Conservation (phyloP, 768 basidiomycete species). For the Gloeophyllum trabeum region DNA sequence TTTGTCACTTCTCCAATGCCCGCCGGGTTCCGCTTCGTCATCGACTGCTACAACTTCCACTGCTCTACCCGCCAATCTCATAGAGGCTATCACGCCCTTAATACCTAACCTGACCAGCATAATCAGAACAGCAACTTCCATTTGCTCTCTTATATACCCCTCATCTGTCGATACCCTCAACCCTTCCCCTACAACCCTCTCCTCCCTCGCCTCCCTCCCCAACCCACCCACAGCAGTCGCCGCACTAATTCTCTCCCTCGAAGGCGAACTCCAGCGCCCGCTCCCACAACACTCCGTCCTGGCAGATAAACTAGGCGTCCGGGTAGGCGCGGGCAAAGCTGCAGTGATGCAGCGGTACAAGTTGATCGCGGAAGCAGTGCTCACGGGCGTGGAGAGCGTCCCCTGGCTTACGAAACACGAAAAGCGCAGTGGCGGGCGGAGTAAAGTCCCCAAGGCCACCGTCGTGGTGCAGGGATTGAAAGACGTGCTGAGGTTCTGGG, state of each 20-base stretch:
- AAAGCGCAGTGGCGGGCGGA: slow-evolving; percentile 28
- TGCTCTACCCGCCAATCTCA: neutral
- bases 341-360: slow-evolving; percentile 65
- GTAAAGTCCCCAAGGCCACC: slow-evolving; percentile 50
- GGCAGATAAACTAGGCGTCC: slow-evolving; percentile 40
- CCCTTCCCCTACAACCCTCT: slow-evolving; percentile 9
- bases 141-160: neutral
- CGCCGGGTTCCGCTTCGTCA: no score
- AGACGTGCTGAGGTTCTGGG: slow-evolving; percentile 59
- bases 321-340: slow-evolving; percentile 36
- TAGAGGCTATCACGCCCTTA: neutral
- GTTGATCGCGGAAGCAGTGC: slow-evolving; percentile 46
- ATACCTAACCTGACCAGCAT: slow-evolving; percentile 8
- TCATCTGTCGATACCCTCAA: slow-evolving; percentile 2
- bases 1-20: slow-evolving; percentile 7
- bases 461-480: slow-evolving; percentile 57
- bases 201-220: slow-evolving; percentile 23
- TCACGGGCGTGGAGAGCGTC: slow-evolving; percentile 47
- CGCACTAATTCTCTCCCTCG: slow-evolving; percentile 56
- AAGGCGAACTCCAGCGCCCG: slow-evolving; percentile 46
- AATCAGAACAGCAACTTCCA: slow-evolving; percentile 9
- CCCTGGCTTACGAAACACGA: slow-evolving; percentile 63
- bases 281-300: slow-evolving; percentile 45
- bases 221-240: slow-evolving; percentile 52
- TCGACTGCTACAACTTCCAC: neutral